A percentile compares a stretch with the other conserved stretches of the same genome.
phyloP scores from a whole-genome alignment of 192 early-diverging fungal genomes.

The Backusella australiensis region DNA sequence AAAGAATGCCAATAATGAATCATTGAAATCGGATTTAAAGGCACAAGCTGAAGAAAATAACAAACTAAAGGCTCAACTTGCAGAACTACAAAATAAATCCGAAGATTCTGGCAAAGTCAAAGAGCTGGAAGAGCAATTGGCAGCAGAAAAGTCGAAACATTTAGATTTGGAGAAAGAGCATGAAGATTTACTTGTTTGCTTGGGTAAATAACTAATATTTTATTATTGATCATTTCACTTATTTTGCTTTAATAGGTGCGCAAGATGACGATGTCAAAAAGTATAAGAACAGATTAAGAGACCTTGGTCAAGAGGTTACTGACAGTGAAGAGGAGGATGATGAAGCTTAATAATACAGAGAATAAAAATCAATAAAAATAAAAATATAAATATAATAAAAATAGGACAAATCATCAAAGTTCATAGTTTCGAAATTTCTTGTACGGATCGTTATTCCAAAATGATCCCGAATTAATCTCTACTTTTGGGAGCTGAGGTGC shows the following conservation, averaged over 20 bases:
- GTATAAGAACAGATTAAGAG: slow-evolving; percentile 30
- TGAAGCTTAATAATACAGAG: slow-evolving; percentile 24
- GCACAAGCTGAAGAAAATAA: slow-evolving; percentile 6
- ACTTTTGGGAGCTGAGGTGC: slow-evolving; percentile 7
- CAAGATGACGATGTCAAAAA: slow-evolving; percentile 37
- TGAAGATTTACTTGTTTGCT: slow-evolving; percentile 40
- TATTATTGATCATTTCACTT: slow-evolving; percentile 16
- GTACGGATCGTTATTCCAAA: slow-evolving; percentile 21
- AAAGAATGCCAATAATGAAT: neutral
- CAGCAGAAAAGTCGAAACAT: slow-evolving; percentile 28
- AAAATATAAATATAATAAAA: neutral
- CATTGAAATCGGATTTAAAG: neutral
- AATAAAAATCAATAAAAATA: neutral
- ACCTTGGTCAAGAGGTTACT: slow-evolving; percentile 32
- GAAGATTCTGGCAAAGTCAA: neutral
- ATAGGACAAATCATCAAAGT: neutral
- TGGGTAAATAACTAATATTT: slow-evolving; percentile 44
- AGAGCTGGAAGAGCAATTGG: slow-evolving; percentile 13
- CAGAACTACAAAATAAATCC: neutral
- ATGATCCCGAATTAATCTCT: neutral
- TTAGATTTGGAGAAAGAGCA: slow-evolving; percentile 45
- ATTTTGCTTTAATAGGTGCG: slow-evolving; percentile 26
- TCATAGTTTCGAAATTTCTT: slow-evolving; percentile 26
- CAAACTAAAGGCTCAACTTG: neutral
- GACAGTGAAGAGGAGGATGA: slow-evolving; percentile 40